Base-by-base conservation (phyloP, 1,284 basidiomycete species). In the Vanrija sp. region DNA sequence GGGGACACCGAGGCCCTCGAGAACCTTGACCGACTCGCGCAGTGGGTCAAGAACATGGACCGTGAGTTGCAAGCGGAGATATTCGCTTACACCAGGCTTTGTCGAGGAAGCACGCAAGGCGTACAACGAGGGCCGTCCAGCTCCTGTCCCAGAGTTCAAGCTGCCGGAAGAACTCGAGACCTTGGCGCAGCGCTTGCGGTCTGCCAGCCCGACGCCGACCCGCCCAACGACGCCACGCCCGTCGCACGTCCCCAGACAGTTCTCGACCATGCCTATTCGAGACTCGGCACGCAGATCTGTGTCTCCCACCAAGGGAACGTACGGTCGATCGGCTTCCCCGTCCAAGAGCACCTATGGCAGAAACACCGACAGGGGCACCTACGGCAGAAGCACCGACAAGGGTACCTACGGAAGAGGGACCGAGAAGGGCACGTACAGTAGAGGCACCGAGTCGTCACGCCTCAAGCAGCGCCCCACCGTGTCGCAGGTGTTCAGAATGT, bases 31-130 rank as follows among this genome's bases (percentile, higher is more conserved):
- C 66, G 69, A 45, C 68, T 75, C 38, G 63, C 73, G 2, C 56
- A 49, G 31, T 72, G 72, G 69, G 73, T 74, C 41, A 73, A 74
- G 56, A 57, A 58, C 41, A 67, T 75, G 41, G 73, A 76, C 48
- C 60, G 67, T 66, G 49, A 57, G 66, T 59, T 24, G 8, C 3
- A 24, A 8, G n/a, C 16, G 16, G 23, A 18, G 10, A 18, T 7
- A 36, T 31, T 31, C 31, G 19, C 45, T 58, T 36, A 47, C 43
- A 44, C 31, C 42, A 66, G 61, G 51, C 35, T 71, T 75, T 27
- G 71, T 76, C 31, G 68, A 71, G 41, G 68, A 71, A 20, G 72
- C 75, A n/a, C 65, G 71, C 16, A 54, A 58, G 42, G 73, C 75
- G 0, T 45, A 72, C 15, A 63, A 64, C 2, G 73, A 72, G 46